phyloP scores from a whole-genome alignment of 2,329 filamentous ascomycete genomes.

The Aspergillus caelatus region DNA sequence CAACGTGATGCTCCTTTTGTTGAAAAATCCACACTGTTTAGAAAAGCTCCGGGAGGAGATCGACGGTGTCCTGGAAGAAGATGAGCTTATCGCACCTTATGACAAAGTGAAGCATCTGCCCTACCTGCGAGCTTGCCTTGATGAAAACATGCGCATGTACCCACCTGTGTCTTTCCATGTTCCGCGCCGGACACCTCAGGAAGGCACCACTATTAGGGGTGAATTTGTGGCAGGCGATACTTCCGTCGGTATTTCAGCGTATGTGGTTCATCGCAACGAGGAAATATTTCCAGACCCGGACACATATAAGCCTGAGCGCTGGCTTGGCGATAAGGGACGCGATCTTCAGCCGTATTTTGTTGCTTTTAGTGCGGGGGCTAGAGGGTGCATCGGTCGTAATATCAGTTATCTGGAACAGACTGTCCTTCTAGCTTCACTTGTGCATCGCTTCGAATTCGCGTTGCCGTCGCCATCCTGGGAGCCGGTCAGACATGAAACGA shows the following conservation, averaged over 20 bases:
- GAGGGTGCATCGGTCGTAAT: neutral
- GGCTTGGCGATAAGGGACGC: slow-evolving; percentile 42
- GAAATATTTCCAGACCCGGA: slow-evolving; percentile 38
- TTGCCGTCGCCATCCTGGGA: neutral
- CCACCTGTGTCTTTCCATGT: slow-evolving; percentile 47
- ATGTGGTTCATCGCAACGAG: slow-evolving; percentile 40
- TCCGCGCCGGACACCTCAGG: slow-evolving; percentile 46
- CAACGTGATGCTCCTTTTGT: slow-evolving; percentile 54
- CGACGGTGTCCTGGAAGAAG: slow-evolving; percentile 42
- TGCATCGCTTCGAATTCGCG: neutral
- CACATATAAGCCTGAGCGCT: slow-evolving; percentile 42
- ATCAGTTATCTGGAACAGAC: slow-evolving; percentile 1
- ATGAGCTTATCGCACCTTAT: slow-evolving; percentile 50
- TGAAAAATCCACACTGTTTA: slow-evolving; percentile 48
- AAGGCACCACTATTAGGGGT: slow-evolving; percentile 40
- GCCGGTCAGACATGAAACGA: neutral
- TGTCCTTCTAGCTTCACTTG: neutral
- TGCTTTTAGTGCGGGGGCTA: slow-evolving; percentile 38
- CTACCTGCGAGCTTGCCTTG: slow-evolving; percentile 54
- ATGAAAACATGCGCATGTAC: slow-evolving; percentile 50
- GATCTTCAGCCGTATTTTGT: slow-evolving; percentile 41
- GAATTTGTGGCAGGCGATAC: slow-evolving; percentile 40
- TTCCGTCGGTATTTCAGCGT: slow-evolving; percentile 46
- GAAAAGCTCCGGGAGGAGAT: slow-evolving; percentile 47
- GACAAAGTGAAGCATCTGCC: slow-evolving; percentile 53